Evolutionary conservation across 805 yeast genomes (phyloP), one percentile per base, ranked within the genome.

Genomic region (Candida schatavii): DNA sequence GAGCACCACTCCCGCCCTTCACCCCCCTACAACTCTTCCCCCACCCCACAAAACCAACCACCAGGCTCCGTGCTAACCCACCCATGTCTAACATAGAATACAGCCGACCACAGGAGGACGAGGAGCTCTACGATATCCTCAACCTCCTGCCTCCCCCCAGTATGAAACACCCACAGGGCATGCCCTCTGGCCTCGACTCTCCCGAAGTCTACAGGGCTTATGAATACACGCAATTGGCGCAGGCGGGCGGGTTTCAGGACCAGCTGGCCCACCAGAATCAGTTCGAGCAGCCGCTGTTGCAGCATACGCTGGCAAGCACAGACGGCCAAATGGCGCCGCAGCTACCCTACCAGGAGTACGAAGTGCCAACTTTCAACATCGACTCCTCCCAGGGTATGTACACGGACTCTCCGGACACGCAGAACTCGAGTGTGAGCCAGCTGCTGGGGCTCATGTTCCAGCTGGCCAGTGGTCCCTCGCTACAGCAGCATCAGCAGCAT

Each of bases 61-160:
- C n/a, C n/a, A n/a, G n/a, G n/a, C n/a, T n/a, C n/a, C n/a, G n/a
- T n/a, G n/a, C n/a, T n/a, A n/a, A n/a, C n/a, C n/a, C n/a, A n/a
- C n/a, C n/a, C n/a, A n/a, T n/a, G n/a, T n/a, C n/a, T n/a, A n/a
- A n/a, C n/a, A n/a, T n/a, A n/a, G n/a, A n/a, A n/a, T n/a, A n/a
- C n/a, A n/a, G n/a, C n/a, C n/a, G n/a, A n/a, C n/a, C n/a, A n/a
- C n/a, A 37, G 17, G 64, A 57, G 14, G 64, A 58, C 11, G 63
- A 60, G 28, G 57, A 61, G 36, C 46, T 61, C 18, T 59, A 51
- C 44, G 66, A 65, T 32, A 55, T 62, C 21, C 49, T 62, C 35
- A 61, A 61, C 31, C 47, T 63, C 35, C 57, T 64, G 21, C 67
- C 68, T n/a, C 62, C 51, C 26, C 25, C 43, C 34, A 42, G 41